A percentile compares a stretch with the other conserved stretches of the same genome.
These are phyloP conservation scores for Brassica balearica DNA, from an alignment of 441 rosid species.

Conservation along the genomic window DNA sequence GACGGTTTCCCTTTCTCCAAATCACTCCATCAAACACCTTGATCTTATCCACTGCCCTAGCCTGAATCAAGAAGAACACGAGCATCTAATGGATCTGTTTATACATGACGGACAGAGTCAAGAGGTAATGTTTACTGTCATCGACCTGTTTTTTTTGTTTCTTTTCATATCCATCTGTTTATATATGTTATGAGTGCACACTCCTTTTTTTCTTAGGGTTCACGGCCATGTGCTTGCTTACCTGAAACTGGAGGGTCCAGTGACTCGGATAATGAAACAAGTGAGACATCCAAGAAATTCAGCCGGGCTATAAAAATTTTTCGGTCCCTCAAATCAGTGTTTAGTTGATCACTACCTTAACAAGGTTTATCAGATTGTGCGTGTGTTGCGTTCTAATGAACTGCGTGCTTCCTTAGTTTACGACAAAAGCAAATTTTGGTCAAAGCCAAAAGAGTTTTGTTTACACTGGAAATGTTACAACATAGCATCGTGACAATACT, in stretches of 20 bases:
- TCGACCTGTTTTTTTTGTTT: neutral
- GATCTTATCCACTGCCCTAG: conserved; percentile 14
- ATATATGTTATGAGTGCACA: neutral
- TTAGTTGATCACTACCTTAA: no score
- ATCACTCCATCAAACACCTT: conserved; percentile 13
- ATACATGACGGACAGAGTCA: neutral
- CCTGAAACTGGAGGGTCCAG: neutral
- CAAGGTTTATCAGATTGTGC: no score
- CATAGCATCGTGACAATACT: no score
- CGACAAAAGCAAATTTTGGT: no score
- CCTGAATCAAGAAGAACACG: neutral
- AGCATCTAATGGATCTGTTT: neutral
- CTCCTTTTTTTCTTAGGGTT: neutral
- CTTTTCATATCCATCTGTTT: no score
- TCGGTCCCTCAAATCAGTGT: neutral
- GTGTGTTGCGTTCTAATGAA: no score
- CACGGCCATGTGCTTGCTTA: neutral
- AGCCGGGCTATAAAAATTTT: neutral
- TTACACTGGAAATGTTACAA: no score
- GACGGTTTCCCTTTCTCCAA: conserved; percentile 6
- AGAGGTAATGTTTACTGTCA: neutral
- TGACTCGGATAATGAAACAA: neutral
- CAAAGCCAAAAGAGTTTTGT: no score
- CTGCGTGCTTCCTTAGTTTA: no score
- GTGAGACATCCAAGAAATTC: neutral